phyloP scores from a whole-genome alignment of 108 stramenopile genomes.

The Nitzschia inconspicua region DNA sequence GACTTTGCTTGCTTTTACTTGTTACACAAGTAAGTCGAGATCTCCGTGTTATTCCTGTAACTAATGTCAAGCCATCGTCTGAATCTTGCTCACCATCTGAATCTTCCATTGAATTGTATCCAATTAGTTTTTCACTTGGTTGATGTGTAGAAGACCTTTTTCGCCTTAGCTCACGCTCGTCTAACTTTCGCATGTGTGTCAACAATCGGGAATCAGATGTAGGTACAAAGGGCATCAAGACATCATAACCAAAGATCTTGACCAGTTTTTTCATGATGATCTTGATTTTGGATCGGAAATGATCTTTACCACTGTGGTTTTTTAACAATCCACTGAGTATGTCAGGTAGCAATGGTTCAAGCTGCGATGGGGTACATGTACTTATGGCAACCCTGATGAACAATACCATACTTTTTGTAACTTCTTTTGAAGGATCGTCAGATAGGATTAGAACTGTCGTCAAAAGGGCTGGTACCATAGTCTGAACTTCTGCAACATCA shows the following conservation, averaged over 20 bases:
- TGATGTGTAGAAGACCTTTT: constrained; percentile 35
- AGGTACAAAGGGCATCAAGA: constrained; percentile 72
- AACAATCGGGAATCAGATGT: constrained; percentile 78
- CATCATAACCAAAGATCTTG: constrained; percentile 79
- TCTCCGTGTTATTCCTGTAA: constrained; percentile 66
- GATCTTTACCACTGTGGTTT: constrained; percentile 74
- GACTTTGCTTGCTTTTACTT: constrained; percentile 30
- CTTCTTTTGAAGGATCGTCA: constrained; percentile 85
- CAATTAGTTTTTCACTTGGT: background rate
- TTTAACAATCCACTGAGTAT: constrained; percentile 75
- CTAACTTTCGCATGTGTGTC: constrained; percentile 84
- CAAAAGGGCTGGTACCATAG: constrained; percentile 69
- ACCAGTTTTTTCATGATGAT: constrained; percentile 92
- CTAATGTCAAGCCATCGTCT: constrained; percentile 75
- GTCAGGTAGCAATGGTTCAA: constrained; percentile 73
- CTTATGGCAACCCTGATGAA: constrained; percentile 88
- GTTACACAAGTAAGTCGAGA: constrained; percentile 8
- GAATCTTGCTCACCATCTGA: constrained; percentile 89
- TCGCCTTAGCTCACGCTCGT: constrained; percentile 57
- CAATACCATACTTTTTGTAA: constrained; percentile 84
- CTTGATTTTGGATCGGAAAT: constrained; percentile 90
- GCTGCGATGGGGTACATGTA: constrained; percentile 56
- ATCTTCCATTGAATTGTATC: constrained; percentile 47
- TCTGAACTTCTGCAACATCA: constrained; percentile 54
- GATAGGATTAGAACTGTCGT: constrained; percentile 83